phyloP scores from a whole-genome alignment of 2,329 filamentous ascomycete species.

The Ophiostoma montium region DNA sequence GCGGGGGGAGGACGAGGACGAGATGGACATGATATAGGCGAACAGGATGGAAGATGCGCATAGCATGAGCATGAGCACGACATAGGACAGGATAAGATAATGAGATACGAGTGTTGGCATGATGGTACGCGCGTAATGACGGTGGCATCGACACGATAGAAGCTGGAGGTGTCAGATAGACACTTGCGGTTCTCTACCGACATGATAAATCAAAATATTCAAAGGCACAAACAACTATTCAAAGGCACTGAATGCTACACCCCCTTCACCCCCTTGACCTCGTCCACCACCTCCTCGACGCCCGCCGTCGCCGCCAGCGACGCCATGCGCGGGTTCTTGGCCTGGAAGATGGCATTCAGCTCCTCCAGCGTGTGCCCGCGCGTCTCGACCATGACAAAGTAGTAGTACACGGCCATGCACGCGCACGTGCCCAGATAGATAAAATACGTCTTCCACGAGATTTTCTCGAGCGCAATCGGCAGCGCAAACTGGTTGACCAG shows the following conservation, averaged over 20 bases:
- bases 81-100: too few species aligned
- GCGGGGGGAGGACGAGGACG: slow-evolving; percentile 32
- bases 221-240: too few species aligned
- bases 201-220: too few species aligned
- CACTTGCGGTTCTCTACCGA: too few species aligned
- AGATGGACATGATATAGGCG: slow-evolving; percentile 35
- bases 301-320: not conserved
- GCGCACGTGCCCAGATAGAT: slow-evolving; percentile 8
- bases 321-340: slow-evolving; percentile 1
- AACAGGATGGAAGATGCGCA: too few species aligned
- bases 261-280: too few species aligned
- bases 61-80: too few species aligned
- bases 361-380: slow-evolving; percentile 8
- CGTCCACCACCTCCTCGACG: not conserved
- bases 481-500: slow-evolving; percentile 6
- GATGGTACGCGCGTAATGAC: too few species aligned
- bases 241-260: too few species aligned
- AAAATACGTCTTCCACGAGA: slow-evolving; percentile 7
- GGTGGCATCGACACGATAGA: too few species aligned
- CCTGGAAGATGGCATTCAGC: slow-evolving; percentile 2
- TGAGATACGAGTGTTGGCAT: too few species aligned
- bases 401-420: slow-evolving; percentile 7
- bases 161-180: too few species aligned
- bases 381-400: slow-evolving; percentile 9
- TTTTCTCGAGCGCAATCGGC: slow-evolving; percentile 7